phyloP scores from a whole-genome alignment of 208 protist genomes.

The Wallacemonas sp. region DNA sequence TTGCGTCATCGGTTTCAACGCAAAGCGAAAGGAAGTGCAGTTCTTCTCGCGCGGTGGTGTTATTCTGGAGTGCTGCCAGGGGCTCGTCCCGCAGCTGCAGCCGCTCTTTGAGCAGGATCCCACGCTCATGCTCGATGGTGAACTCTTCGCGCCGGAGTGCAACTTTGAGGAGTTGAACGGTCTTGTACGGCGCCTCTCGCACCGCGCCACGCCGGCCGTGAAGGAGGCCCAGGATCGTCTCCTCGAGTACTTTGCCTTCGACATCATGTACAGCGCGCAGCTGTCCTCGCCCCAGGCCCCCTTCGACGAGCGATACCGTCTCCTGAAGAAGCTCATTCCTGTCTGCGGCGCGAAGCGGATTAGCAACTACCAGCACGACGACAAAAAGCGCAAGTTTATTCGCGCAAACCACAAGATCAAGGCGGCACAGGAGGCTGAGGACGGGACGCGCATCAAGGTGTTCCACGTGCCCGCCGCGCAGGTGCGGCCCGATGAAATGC shows the following conservation, averaged over 20 bases:
- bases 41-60: conserved; percentile 89
- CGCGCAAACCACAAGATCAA: conserved; percentile 30
- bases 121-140: conserved; percentile 81
- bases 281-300: conserved; percentile 51
- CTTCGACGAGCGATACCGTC: conserved; percentile 77
- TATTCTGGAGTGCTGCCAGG: conserved; percentile 81
- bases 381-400: conserved; percentile 77
- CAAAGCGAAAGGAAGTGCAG: conserved; percentile 54
- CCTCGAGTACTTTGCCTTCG: conserved; percentile 89
- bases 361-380: conserved; percentile 82
- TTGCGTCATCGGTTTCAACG: conserved; percentile 83
- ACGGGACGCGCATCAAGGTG: conserved; percentile 44
- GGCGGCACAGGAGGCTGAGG: not conserved
- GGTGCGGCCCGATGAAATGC: conserved; percentile 74
- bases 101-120: conserved; percentile 79
- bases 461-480: conserved; percentile 85
- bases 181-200: conserved; percentile 62
- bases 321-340: conserved; percentile 83
- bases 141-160: conserved; percentile 83
- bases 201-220: conserved; percentile 31
- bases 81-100: conserved; percentile 60
- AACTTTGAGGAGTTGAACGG: conserved; percentile 89
- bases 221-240: conserved; percentile 47
- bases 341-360: conserved; percentile 80
- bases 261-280: conserved; percentile 82